Percentiles rank a stretch among this genome's conserved stretches.
phyloP scores from a whole-genome alignment of 164 flowering plant genomes.

The Magnolia sinica region DNA sequence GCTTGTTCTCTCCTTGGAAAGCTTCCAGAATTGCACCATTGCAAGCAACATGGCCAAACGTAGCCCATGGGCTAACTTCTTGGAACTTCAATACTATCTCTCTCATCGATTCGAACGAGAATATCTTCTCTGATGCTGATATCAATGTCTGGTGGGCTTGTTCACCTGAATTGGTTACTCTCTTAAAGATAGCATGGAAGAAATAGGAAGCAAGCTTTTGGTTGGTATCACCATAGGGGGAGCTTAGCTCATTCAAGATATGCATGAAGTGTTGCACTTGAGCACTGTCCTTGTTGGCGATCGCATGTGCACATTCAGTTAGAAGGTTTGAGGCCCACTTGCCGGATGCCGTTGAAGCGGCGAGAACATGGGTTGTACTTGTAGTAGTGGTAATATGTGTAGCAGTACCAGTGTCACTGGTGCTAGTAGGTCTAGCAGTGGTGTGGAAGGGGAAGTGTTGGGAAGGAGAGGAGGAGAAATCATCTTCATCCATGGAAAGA shows the following conservation, averaged over 20 bases:
- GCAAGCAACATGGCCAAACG: constrained; percentile 92
- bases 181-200: constrained; percentile 75
- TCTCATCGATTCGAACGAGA: constrained; percentile 77
- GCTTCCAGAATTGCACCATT: constrained; percentile 93
- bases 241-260: constrained; percentile 89
- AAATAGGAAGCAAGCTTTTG: constrained; percentile 84
- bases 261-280: constrained; percentile 80
- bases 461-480: constrained; percentile 74
- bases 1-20: constrained; percentile 64
- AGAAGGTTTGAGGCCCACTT: constrained; percentile 75
- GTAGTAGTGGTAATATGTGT: constrained; percentile 12
- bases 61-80: constrained; percentile 96
- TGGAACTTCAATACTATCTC: constrained; percentile 74
- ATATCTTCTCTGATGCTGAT: constrained; percentile 57
- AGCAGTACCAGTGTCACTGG: constrained; percentile 9
- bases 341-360: constrained; percentile 41
- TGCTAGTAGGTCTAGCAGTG: not conserved
- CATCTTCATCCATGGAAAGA: constrained; percentile 97
- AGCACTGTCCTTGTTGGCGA: constrained; percentile 57
- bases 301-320: constrained; percentile 63
- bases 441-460: constrained; percentile 12
- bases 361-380: constrained; percentile 18
- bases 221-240: constrained; percentile 85
- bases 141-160: constrained; percentile 44
- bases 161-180: constrained; percentile 71